These are phyloP conservation scores for Aphanomyces invadans DNA, from an alignment of 352 stramenopile genomes.

Conservation along the genomic window DNA sequence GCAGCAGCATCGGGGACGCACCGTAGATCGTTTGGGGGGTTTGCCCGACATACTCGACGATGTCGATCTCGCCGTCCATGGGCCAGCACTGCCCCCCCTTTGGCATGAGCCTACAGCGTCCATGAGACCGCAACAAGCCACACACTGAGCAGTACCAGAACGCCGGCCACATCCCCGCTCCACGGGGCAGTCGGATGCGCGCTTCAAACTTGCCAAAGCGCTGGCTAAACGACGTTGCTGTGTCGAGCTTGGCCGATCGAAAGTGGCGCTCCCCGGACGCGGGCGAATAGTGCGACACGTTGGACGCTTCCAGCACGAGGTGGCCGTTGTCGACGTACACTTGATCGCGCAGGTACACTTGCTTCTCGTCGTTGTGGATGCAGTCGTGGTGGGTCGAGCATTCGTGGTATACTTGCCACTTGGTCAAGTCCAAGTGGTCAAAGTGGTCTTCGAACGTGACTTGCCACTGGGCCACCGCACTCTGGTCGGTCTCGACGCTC, in stretches of 20 bases:
- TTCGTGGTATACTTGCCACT: not conserved
- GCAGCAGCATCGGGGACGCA: not conserved
- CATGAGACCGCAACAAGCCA: too few relatives aligned
- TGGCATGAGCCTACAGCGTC: constrained; percentile 17
- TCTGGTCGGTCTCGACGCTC: not conserved
- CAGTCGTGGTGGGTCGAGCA: constrained; percentile 12
- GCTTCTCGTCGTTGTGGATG: constrained; percentile 2
- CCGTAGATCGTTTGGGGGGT: not conserved
- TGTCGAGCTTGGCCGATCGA: constrained; percentile 29
- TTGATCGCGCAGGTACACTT: constrained; percentile 17
- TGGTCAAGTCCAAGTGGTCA: not conserved
- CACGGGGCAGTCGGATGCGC: constrained; percentile 26
- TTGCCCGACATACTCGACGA: constrained; percentile 19
- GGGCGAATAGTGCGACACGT: not conserved
- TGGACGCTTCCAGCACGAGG: constrained; percentile 4
- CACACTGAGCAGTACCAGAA: too few relatives aligned
- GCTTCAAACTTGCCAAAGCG: constrained; percentile 29
- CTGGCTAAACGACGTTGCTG: constrained; percentile 26
- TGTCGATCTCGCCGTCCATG: constrained; percentile 21
- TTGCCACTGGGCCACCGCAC: not conserved
- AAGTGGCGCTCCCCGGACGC: constrained; percentile 12
- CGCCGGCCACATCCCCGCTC: constrained; percentile 31
- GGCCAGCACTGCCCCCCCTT: constrained; percentile 4
- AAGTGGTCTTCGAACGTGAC: constrained; percentile 19
- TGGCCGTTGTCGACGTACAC: not conserved